phyloP scores from a whole-genome alignment of 2,329 filamentous ascomycete genomes.

The Curvularia lunata region DNA sequence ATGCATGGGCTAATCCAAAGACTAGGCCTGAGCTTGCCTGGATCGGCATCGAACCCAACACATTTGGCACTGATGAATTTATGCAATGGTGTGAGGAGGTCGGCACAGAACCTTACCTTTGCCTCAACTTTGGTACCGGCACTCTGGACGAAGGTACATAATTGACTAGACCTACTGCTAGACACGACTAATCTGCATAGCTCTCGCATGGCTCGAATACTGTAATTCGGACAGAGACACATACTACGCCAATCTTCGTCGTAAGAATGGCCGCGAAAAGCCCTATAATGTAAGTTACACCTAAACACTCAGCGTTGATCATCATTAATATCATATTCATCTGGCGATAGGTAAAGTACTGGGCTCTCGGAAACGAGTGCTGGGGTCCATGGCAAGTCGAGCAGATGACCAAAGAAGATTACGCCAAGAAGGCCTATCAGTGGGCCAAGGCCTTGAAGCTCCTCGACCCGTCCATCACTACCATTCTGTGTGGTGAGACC shows the following conservation, averaged over 20 bases:
- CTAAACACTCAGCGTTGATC: too few species aligned
- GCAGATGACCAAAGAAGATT: slow-evolving; percentile 72
- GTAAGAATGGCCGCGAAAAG: slow-evolving; percentile 75
- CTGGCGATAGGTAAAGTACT: slow-evolving; percentile 69
- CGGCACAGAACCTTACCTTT: slow-evolving; percentile 78
- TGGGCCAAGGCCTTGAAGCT: slow-evolving; percentile 76
- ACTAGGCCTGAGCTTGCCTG: slow-evolving; percentile 76
- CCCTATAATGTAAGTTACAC: slow-evolving; percentile 68
- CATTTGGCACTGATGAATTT: slow-evolving; percentile 87
- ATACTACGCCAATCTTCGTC: slow-evolving; percentile 80
- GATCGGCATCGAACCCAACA: slow-evolving; percentile 76
- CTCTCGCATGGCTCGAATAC: slow-evolving; percentile 82
- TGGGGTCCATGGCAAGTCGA: slow-evolving; percentile 53
- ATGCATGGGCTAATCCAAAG: slow-evolving; percentile 8
- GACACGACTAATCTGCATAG: slow-evolving; percentile 44
- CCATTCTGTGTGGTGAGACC: slow-evolving; percentile 78
- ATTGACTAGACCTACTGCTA: background rate
- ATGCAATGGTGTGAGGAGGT: slow-evolving; percentile 78
- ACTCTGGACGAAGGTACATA: slow-evolving; percentile 59
- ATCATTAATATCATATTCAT: background rate
- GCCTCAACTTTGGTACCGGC: slow-evolving; percentile 79
- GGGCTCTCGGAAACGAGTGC: slow-evolving; percentile 80
- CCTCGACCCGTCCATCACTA: slow-evolving; percentile 70
- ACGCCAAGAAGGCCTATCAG: slow-evolving; percentile 71
- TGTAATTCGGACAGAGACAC: slow-evolving; percentile 81